Conservation (phyloP, 176 grass and related monocot genomes). For the Lolium perenne region DNA sequence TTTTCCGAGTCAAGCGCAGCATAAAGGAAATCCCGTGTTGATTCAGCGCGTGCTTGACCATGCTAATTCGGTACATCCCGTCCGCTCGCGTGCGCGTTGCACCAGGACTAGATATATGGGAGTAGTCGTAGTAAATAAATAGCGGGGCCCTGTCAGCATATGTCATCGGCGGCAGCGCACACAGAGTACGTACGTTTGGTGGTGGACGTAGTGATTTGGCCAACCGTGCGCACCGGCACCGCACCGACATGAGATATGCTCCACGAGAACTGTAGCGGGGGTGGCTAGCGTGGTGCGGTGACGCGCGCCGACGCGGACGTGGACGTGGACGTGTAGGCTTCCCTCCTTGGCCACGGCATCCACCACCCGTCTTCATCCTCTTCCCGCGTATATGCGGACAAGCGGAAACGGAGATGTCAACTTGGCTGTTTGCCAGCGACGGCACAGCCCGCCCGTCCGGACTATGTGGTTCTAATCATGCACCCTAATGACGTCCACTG, state of each 20-base stretch:
- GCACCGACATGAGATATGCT: constrained; percentile 36
- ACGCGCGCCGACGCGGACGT: constrained; percentile 51
- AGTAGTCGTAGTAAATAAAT: no score
- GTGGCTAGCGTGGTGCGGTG: background rate
- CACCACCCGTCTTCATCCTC: constrained; percentile 17
- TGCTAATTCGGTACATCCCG: no score
- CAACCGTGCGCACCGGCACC: constrained; percentile 6
- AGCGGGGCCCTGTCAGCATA: no score
- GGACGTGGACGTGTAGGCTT: constrained; percentile 22
- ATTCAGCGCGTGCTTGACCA: no score
- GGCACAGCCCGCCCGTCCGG: no score
- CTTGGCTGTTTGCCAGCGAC: no score
- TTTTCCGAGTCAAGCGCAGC: no score
- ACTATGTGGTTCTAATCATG: background rate
- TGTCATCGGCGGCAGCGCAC: background rate
- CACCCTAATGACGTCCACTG: constrained; percentile 5
- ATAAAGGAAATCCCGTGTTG: no score
- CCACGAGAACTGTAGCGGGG: background rate
- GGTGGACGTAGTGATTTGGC: constrained; percentile 42
- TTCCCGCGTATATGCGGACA: constrained; percentile 4
- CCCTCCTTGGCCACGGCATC: constrained; percentile 51
- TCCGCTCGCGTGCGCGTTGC: no score
- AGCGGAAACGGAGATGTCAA: background rate
- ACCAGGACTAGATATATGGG: no score
- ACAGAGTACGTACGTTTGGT: constrained; percentile 19